phyloP scores from a whole-genome alignment of 306 rosid genomes.

The Astragalus glycyphyllos region DNA sequence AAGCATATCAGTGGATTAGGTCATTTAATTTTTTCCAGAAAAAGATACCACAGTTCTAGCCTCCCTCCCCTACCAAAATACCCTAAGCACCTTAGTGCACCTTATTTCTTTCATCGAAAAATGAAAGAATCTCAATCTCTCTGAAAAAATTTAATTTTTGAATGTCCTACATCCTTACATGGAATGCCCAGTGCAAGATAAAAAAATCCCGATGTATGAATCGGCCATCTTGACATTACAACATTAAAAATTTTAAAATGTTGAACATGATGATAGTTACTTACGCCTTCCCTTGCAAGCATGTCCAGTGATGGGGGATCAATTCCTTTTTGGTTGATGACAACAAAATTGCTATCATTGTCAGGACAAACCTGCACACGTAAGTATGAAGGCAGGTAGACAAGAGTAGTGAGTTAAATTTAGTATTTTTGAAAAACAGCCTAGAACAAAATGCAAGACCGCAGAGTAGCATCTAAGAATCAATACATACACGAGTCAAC shows the following conservation, averaged over 20 bases:
- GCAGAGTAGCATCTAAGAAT: conserved; percentile 6
- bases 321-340: conserved; percentile 96
- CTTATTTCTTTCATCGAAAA: not conserved
- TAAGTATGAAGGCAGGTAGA: conserved; percentile 10
- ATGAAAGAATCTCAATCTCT: not conserved
- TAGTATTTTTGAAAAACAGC: not conserved
- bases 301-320: conserved; percentile 97
- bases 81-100: not conserved
- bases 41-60: not conserved
- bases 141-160: not conserved
- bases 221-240: conserved; percentile 25
- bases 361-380: conserved; percentile 81
- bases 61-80: not conserved
- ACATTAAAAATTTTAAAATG: not conserved
- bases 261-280: conserved; percentile 34
- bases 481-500: conserved; percentile 7
- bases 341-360: conserved; percentile 73
- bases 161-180: not conserved
- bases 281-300: conserved; percentile 96
- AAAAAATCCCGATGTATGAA: not conserved
- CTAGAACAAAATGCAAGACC: not conserved
- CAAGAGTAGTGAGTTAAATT: not conserved
- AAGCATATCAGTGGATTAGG: too few species aligned
- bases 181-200: not conserved
- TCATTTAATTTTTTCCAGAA: not conserved